Evolutionary conservation across 192 early-diverging fungal genomes (phyloP).

Genomic region (Coemansia aciculifera): DNA sequence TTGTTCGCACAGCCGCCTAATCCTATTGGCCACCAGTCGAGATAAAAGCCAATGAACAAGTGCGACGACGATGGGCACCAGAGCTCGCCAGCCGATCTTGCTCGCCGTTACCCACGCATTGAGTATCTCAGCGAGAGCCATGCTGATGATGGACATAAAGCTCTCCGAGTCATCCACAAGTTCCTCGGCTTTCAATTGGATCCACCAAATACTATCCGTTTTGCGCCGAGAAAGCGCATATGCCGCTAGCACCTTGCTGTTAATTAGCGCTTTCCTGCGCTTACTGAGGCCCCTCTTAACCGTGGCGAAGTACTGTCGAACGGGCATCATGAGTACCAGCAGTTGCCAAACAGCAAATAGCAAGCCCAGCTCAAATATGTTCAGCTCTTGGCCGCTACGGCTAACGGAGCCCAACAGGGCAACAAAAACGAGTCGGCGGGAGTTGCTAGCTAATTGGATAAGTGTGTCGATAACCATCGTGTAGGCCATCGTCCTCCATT

Average conservation of each 20-base stretch:
- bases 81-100: constrained; percentile 28
- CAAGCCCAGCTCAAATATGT: neutral
- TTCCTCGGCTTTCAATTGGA: neutral
- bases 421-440: constrained; percentile 8
- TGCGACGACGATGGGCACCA: constrained; percentile 24
- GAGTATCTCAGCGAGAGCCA: constrained; percentile 8
- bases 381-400: neutral
- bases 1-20: neutral
- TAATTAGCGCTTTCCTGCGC: neutral
- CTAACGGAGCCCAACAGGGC: neutral
- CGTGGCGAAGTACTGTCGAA: neutral
- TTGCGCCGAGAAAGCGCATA: constrained; percentile 3
- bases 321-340: neutral
- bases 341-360: constrained; percentile 12
- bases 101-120: constrained; percentile 27
- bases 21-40: neutral
- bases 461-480: neutral
- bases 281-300: neutral
- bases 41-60: constrained; percentile 6
- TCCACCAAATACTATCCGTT: neutral
- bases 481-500: neutral
- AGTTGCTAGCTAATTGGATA: neutral
- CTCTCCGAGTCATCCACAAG: neutral
- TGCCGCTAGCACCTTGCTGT: constrained; percentile 6
- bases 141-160: neutral